Base-by-base conservation (phyloP, 1,284 basidiomycete species). In the Leccinum pallidistipes region DNA sequence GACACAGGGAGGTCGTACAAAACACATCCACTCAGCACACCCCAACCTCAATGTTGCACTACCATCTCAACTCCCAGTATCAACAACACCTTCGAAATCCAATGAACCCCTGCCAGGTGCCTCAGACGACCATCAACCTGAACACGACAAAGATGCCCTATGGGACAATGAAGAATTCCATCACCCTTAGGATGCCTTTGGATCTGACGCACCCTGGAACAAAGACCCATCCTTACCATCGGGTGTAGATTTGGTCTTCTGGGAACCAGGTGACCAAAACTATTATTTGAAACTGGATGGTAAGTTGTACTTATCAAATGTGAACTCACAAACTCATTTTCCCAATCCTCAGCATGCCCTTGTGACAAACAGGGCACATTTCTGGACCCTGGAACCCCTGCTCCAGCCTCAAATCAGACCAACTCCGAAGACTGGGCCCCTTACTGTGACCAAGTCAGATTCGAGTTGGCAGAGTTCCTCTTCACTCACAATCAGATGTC, bases 241-340 rank as follows among this genome's bases (percentile, higher is more conserved):
- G 21, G 21, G 21, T 11, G 29, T 16, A 8, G 18, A 34, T 27
- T 10, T 11, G 2, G 10, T 21, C 3, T 53, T 53, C 31, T 56
- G 18, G 38, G 57, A 55, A 7, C 52, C 34, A 3, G 45, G 32
- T 1, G 45, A 57, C 24, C 10, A 9, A 0, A 12, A 55, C n/a
- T 65, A 59, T 34, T 55, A 65, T 16, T n/a, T 31, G 0, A 58
- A 62, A 38, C 57, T 65, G 21, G 51, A 51, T 11, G 47, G 64
- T 56, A 24, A 7, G 21, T 21, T 6, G 6, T 24, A 32, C 9
- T 2, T 27, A 5, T 10, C 10, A n/a, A 43, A 18, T 43, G 11
- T 6, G n/a, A 43, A 43, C 10, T 18, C 2, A n/a, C 18, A 27
- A 54, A 5, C 53, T 54, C 12, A 16, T 18, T 7, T 12, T 34